Percentiles rank a stretch among this genome's conserved stretches.
phyloP scores from a whole-genome alignment of 108 stramenopile genomes.

The Skeletonema costatum region DNA sequence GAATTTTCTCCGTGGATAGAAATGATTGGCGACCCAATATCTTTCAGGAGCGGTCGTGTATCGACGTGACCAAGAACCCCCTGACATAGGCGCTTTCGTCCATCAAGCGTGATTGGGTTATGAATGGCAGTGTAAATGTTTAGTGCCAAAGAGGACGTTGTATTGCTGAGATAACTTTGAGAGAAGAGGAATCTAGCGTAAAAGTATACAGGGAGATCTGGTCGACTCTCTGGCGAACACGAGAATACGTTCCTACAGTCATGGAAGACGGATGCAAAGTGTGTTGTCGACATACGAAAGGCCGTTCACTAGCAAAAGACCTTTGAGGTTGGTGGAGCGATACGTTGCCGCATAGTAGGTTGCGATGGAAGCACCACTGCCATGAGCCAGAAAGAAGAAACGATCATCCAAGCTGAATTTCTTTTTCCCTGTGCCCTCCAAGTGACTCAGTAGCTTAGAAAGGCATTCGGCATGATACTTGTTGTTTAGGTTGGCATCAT shows the following conservation, averaged over 20 bases:
- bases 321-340: slow-evolving; percentile 52
- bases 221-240: slow-evolving; percentile 76
- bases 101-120: slow-evolving; percentile 80
- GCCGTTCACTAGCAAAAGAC: slow-evolving; percentile 73
- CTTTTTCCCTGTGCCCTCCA: slow-evolving; percentile 43
- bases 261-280: slow-evolving; percentile 86
- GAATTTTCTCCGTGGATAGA: slow-evolving; percentile 78
- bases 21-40: slow-evolving; percentile 62
- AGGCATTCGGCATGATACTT: slow-evolving; percentile 81
- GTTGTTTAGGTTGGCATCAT: slow-evolving; percentile 78
- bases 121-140: slow-evolving; percentile 90
- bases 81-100: slow-evolving; percentile 75
- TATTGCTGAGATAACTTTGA: slow-evolving; percentile 71
- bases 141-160: slow-evolving; percentile 82
- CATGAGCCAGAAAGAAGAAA: slow-evolving; percentile 80
- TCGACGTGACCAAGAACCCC: slow-evolving; percentile 79
- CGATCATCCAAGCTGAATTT: slow-evolving; percentile 65
- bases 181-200: slow-evolving; percentile 87
- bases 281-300: slow-evolving; percentile 77
- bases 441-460: slow-evolving; percentile 66
- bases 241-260: slow-evolving; percentile 88
- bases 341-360: slow-evolving; percentile 67
- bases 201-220: slow-evolving; percentile 91
- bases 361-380: slow-evolving; percentile 79
- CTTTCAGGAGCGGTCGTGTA: slow-evolving; percentile 59